Conservation (phyloP, 768 basidiomycete species). For the Phlebiopsis gigantea region DNA sequence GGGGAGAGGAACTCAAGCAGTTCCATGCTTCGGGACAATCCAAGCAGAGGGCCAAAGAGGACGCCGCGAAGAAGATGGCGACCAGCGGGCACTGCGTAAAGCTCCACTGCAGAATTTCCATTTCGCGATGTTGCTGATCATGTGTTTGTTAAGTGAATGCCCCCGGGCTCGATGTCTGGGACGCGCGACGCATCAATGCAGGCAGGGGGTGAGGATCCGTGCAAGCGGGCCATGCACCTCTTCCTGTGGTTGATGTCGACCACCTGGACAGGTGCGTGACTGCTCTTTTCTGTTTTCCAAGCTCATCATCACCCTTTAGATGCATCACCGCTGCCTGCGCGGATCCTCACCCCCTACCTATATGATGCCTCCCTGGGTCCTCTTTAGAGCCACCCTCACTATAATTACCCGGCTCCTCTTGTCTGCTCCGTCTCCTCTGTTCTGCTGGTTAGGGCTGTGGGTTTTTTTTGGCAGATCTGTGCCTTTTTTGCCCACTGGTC, state of each 20-base stretch:
- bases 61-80: constrained; percentile 18
- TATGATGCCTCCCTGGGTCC: not conserved
- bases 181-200: not conserved
- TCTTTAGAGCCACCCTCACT: not conserved
- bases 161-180: not conserved
- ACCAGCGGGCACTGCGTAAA: constrained; percentile 21
- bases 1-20: constrained; percentile 13
- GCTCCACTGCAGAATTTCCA: not conserved
- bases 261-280: not conserved
- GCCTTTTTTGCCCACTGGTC: not conserved
- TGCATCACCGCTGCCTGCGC: not conserved
- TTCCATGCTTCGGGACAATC: constrained; percentile 11
- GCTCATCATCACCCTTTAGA: not conserved
- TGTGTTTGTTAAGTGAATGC: not conserved
- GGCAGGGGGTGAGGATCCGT: not conserved
- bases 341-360: not conserved
- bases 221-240: not conserved
- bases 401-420: not conserved
- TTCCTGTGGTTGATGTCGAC: not conserved
- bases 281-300: not conserved
- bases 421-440: not conserved
- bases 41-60: constrained; percentile 23
- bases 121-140: not conserved
- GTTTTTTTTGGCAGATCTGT: not conserved
- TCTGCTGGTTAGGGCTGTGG: not conserved